Percentiles rank a stretch among this genome's conserved stretches.
These are phyloP conservation scores for Raffaelea ambrosiae DNA, from an alignment of 2,329 filamentous ascomycete species.

Conservation along the genomic window DNA sequence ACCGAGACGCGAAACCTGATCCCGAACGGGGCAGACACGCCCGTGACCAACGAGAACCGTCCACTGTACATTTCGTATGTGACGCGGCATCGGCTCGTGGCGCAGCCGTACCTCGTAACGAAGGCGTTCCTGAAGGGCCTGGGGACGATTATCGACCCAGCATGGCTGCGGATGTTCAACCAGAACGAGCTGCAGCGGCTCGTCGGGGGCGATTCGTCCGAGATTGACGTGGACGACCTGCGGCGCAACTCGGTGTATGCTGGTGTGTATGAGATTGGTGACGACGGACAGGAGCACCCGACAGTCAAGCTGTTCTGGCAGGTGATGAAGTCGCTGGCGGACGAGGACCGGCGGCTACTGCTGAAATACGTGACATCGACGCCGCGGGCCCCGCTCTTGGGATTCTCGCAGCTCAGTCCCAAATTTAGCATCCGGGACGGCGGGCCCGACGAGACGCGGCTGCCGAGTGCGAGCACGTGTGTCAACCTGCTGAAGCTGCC, in stretches of 20 bases:
- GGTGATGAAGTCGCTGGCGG: constrained; percentile 68
- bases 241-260: constrained; percentile 78
- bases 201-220: constrained; percentile 76
- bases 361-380: constrained; percentile 95
- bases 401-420: constrained; percentile 79
- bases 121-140: constrained; percentile 81
- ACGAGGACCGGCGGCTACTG: constrained; percentile 72
- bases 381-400: constrained; percentile 78
- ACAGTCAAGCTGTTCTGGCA: constrained; percentile 86
- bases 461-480: constrained; percentile 93
- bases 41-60: constrained; percentile 86
- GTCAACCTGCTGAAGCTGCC: constrained; percentile 92
- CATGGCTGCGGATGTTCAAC: constrained; percentile 98
- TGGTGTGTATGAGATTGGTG: constrained; percentile 81
- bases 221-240: constrained; percentile 82
- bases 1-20: constrained; percentile 69
- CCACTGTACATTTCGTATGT: constrained; percentile 92
- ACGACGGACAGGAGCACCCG: constrained; percentile 78
- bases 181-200: constrained; percentile 89
- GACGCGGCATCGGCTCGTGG: constrained; percentile 74
- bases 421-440: constrained; percentile 84
- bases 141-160: constrained; percentile 77
- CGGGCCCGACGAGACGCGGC: constrained; percentile 62
- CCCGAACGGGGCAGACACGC: constrained; percentile 63
- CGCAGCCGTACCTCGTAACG: constrained; percentile 74